Evolutionary conservation across 495 filamentous ascomycete species (phyloP).

Genomic region (Penicillium parvum): DNA sequence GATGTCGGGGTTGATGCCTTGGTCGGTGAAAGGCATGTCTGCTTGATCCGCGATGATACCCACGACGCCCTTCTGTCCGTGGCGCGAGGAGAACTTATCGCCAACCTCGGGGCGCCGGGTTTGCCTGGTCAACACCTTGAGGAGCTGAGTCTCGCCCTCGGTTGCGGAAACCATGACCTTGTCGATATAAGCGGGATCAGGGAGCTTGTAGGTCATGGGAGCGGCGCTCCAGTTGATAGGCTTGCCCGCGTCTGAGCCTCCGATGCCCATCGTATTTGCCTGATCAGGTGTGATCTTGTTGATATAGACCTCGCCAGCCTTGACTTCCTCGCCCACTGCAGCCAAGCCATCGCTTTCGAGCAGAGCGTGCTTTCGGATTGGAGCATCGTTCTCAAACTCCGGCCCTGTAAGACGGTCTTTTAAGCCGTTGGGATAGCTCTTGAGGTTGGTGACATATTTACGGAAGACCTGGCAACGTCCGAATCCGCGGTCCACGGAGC

Average conservation of each 20-base stretch:
- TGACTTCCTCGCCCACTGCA: conserved; percentile 71
- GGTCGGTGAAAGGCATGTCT: conserved; percentile 94
- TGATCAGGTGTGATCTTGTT: conserved; percentile 80
- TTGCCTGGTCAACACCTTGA: conserved; percentile 91
- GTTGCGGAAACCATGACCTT: conserved; percentile 87
- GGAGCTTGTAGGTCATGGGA: conserved; percentile 74
- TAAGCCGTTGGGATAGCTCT: conserved; percentile 75
- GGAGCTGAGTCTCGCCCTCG: conserved; percentile 71
- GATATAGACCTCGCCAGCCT: conserved; percentile 73
- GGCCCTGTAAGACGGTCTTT: conserved; percentile 67
- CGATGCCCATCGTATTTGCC: conserved; percentile 54
- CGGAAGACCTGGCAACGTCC: conserved; percentile 94
- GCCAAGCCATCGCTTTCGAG: conserved; percentile 80
- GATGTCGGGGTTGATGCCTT: conserved; percentile 87
- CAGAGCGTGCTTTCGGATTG: conserved; percentile 66
- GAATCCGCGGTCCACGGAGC: conserved; percentile 88
- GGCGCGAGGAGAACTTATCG: conserved; percentile 97
- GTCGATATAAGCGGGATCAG: conserved; percentile 84
- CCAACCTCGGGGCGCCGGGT: conserved; percentile 91
- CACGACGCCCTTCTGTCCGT: conserved; percentile 97
- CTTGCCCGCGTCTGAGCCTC: conserved; percentile 59
- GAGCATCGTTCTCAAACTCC: conserved; percentile 53
- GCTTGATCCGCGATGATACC: conserved; percentile 94
- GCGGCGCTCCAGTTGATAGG: conserved; percentile 57
- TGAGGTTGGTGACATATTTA: conserved; percentile 73